A percentile compares a stretch with the other conserved stretches of the same genome.
These are phyloP conservation scores for Karstenula rhodostoma DNA, from an alignment of 2,329 filamentous ascomycete genomes.

Conservation along the genomic window DNA sequence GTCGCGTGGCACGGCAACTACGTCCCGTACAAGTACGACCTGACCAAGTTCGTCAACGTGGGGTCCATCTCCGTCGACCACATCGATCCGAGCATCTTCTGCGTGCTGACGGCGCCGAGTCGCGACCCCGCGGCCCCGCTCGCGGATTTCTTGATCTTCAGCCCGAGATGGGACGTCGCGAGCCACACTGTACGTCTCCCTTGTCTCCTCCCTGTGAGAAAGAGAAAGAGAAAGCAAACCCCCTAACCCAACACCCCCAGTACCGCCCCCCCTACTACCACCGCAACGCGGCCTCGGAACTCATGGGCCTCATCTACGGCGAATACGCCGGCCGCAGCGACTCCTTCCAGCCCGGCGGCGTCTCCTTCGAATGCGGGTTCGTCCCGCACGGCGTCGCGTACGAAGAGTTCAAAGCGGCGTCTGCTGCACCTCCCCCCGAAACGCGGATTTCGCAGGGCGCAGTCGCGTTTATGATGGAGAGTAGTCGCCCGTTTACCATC, in stretches of 20 bases:
- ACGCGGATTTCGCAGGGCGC: slow-evolving; percentile 58
- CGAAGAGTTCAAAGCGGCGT: slow-evolving; percentile 63
- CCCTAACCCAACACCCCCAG: not conserved
- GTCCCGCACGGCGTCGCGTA: slow-evolving; percentile 70
- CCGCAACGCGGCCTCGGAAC: slow-evolving; percentile 71
- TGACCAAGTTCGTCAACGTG: slow-evolving; percentile 78
- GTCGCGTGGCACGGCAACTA: slow-evolving; percentile 84
- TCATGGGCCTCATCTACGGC: slow-evolving; percentile 70
- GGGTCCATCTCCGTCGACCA: slow-evolving; percentile 79
- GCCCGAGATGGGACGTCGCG: slow-evolving; percentile 68
- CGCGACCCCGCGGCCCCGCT: slow-evolving; percentile 68
- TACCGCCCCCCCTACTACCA: slow-evolving; percentile 66
- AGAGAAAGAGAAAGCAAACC: too few relatives aligned
- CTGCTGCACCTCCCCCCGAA: slow-evolving; percentile 55
- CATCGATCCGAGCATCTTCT: slow-evolving; percentile 81
- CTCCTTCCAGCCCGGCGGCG: slow-evolving; percentile 68
- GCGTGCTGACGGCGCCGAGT: slow-evolving; percentile 67
- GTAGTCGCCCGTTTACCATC: slow-evolving; percentile 47
- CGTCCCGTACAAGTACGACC: slow-evolving; percentile 79
- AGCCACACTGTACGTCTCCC: slow-evolving; percentile 17
- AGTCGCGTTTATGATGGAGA: slow-evolving; percentile 72
- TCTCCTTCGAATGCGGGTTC: slow-evolving; percentile 74
- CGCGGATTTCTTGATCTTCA: slow-evolving; percentile 72
- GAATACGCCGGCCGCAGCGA: slow-evolving; percentile 60
- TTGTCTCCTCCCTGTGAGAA: not conserved